Percentiles rank a stretch among this genome's conserved stretches.
These are phyloP conservation scores for Suhomyces emberorum DNA, from an alignment of 805 yeast genomes.

Conservation along the genomic window DNA sequence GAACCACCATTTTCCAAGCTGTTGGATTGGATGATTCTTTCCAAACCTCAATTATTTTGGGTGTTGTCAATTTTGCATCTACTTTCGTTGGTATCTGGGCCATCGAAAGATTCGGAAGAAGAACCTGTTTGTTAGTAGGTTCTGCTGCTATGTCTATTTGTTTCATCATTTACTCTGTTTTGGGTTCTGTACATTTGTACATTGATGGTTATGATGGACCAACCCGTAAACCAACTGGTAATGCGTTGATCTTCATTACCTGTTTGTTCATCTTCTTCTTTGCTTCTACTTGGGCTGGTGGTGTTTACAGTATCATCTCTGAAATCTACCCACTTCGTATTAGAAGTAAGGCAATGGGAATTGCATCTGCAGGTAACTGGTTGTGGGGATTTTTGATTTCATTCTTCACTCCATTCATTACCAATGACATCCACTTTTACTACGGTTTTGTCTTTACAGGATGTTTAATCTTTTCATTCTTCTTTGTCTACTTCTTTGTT, in stretches of 20 bases:
- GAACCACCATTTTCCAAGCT: conserved; percentile 52
- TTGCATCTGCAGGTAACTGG: conserved; percentile 30
- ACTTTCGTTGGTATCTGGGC: conserved; percentile 50
- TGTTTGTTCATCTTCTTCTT: conserved; percentile 64
- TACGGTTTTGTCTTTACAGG: conserved; percentile 67
- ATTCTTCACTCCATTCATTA: conserved; percentile 64
- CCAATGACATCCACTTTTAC: conserved; percentile 55
- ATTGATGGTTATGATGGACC: conserved; percentile 37
- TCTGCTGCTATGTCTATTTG: conserved; percentile 50
- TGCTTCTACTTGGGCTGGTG: conserved; percentile 78
- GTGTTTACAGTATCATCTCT: conserved; percentile 61
- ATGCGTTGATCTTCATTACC: conserved; percentile 61
- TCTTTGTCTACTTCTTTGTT: conserved; percentile 69
- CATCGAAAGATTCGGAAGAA: conserved; percentile 52
- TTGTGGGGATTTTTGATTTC: conserved; percentile 36
- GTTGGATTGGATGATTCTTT: conserved; percentile 54
- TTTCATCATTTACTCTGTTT: conserved; percentile 56
- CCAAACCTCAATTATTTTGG: conserved; percentile 52
- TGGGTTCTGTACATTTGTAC: conserved; percentile 52
- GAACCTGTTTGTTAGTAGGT: conserved; percentile 42
- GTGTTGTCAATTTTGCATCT: conserved; percentile 52
- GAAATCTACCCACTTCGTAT: conserved; percentile 69
- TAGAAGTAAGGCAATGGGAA: conserved; percentile 42
- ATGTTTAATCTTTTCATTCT: conserved; percentile 55
- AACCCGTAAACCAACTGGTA: conserved; percentile 50